Base-by-base conservation (phyloP, 805 yeast species). In the Candida boidinii region DNA sequence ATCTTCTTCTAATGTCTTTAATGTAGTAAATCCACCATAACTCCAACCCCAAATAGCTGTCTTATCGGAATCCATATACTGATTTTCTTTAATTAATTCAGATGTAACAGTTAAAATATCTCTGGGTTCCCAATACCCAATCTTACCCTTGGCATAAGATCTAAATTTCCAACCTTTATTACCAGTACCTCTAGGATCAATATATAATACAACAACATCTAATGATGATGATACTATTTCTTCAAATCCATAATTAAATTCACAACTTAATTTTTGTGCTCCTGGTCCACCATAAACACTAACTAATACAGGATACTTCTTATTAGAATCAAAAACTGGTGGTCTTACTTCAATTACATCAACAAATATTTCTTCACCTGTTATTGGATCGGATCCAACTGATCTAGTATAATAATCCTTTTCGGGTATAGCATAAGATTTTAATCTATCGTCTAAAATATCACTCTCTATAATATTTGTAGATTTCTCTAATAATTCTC, bases 41-140 rank as follows among this genome's bases (percentile, higher is more conserved):
- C 95, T 83, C 98, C 98, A 92, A 7, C 98, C 98, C 90, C 96
- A 92, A 35, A 90, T 73, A 0, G 95, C 94, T 10, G 85, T 76
- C 39, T 73, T 70, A 4, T 68, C 60, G 17, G 62, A 55, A 51
- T 88, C 83, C 26, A 92, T 80, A 48, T 79, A 90, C 8, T 7
- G 7, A 4, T 18, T 24, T 6, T 54, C 55, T 16, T 56, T 38
- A 6, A 81, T 66, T 49, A 74, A 76, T 23, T 60, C 62, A 26
- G 69, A 54, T 0, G 75, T 66, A 0, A 74, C 67, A 4, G 60
- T 62, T 0, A 70, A 64, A 11, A 83, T 58, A 51, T 83, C 94
- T 30, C 79, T 57, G 7, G 88, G 81, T 49, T 83, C 94, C 80
- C 83, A 80, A 41, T 70, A 66, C 1, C 94, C 94, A 32, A 83